Percentiles rank a stretch among this genome's conserved stretches.
These are phyloP conservation scores for Huntiella moniliformis DNA, from an alignment of 2,329 filamentous ascomycete genomes.

Conservation along the genomic window DNA sequence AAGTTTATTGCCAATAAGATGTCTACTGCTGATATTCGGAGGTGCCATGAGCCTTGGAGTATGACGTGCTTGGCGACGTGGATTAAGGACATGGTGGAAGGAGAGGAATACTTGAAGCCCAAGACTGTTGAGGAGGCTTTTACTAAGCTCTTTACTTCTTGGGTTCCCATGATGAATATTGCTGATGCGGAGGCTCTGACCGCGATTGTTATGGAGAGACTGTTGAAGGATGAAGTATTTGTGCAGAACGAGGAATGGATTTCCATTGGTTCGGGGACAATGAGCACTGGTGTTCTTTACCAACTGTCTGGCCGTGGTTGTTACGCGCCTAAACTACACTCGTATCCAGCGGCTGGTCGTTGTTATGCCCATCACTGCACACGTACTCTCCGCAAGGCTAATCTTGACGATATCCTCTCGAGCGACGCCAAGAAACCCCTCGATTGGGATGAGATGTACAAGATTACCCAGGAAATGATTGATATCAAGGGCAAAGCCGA, in stretches of 20 bases:
- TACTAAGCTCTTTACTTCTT: constrained; percentile 75
- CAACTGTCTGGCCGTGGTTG: constrained; percentile 84
- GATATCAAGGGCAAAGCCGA: constrained; percentile 65
- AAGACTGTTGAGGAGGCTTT: constrained; percentile 75
- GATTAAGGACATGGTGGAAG: constrained; percentile 78
- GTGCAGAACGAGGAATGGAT: constrained; percentile 94
- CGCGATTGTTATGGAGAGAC: constrained; percentile 54
- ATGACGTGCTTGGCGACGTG: constrained; percentile 72
- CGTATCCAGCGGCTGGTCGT: constrained; percentile 44
- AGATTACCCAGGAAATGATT: constrained; percentile 57
- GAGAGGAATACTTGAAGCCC: constrained; percentile 64
- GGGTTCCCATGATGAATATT: constrained; percentile 96
- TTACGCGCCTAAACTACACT: constrained; percentile 71
- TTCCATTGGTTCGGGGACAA: constrained; percentile 61
- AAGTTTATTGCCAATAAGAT: constrained; percentile 78
- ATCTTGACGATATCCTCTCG: constrained; percentile 54
- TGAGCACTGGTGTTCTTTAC: constrained; percentile 70
- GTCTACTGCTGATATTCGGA: constrained; percentile 60
- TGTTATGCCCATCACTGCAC: constrained; percentile 94
- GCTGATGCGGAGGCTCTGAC: constrained; percentile 85
- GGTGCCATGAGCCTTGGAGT: constrained; percentile 81
- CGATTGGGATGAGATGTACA: constrained; percentile 84
- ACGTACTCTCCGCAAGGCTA: constrained; percentile 84
- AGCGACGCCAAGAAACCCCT: constrained; percentile 48
- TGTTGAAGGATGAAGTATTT: constrained; percentile 62